Conservation (phyloP, 345 rosid species). For the Aquilaria sinensis region DNA sequence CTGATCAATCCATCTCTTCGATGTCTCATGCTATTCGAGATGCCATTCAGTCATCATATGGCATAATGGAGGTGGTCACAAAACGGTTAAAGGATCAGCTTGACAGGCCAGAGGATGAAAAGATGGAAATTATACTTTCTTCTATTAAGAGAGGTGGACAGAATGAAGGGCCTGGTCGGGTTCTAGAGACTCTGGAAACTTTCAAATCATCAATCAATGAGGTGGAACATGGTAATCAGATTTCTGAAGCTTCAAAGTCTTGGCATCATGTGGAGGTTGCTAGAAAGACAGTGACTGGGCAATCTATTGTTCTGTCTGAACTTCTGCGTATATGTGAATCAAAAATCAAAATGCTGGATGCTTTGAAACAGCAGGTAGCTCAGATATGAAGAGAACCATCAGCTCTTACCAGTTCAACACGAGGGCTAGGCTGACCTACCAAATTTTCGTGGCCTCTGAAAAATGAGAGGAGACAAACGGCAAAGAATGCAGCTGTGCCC, state of each 20-base stretch:
- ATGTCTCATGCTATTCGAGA: constrained; percentile 36
- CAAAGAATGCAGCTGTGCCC: no score
- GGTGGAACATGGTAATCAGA: constrained; percentile 48
- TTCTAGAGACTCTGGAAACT: constrained; percentile 46
- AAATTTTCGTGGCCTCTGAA: no score
- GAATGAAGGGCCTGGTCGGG: constrained; percentile 64
- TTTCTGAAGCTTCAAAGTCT: constrained; percentile 45
- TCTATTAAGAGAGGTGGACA: constrained; percentile 33
- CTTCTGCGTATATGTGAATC: constrained; percentile 61
- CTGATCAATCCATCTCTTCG: constrained; percentile 39
- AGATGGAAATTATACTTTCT: constrained; percentile 40
- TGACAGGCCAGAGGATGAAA: constrained; percentile 47
- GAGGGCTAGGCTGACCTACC: no score
- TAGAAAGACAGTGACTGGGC: constrained; percentile 45
- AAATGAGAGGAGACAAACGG: no score
- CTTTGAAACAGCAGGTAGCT: constrained; percentile 51
- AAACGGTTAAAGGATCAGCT: constrained; percentile 43
- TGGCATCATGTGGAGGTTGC: constrained; percentile 61
- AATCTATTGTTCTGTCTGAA: constrained; percentile 33
- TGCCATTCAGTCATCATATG: constrained; percentile 38
- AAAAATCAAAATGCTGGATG: constrained; percentile 46
- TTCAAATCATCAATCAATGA: constrained; percentile 32
- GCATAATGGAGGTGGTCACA: constrained; percentile 45
- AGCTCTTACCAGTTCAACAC: no score
- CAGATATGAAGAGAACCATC: constrained; percentile 34